Conservation (phyloP, 2,329 filamentous ascomycete genomes). For the Colletotrichum sp. region DNA sequence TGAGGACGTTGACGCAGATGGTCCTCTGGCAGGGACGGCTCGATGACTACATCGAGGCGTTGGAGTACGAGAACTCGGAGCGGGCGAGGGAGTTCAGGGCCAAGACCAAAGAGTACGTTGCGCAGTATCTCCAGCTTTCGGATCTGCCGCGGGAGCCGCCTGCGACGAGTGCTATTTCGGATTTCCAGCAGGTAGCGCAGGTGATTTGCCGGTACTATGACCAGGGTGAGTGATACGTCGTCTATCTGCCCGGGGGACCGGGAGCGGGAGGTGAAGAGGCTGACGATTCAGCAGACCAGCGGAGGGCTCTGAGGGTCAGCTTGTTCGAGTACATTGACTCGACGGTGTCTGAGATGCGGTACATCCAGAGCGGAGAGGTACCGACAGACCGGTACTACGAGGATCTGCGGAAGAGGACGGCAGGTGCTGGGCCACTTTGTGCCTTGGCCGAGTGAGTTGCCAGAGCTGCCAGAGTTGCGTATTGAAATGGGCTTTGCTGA, state of each 20-base stretch:
- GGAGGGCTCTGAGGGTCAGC: not conserved
- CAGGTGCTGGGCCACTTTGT: conserved; percentile 10
- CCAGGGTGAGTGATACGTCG: not conserved
- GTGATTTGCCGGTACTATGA: conserved; percentile 5
- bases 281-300: conserved; percentile 1
- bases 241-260: not conserved
- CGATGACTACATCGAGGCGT: conserved; percentile 17
- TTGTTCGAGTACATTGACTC: conserved; percentile 18
- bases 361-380: conserved; percentile 2
- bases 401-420: conserved; percentile 7
- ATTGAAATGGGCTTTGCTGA: not conserved
- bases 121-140: not conserved
- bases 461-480: too few relatives aligned
- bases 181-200: conserved; percentile 4
- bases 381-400: conserved; percentile 6
- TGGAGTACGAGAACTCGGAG: not conserved
- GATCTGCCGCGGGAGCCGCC: not conserved
- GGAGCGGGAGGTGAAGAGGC: not conserved
- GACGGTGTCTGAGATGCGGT: conserved; percentile 5
- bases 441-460: conserved; percentile 16
- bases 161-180: not conserved
- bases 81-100: conserved; percentile 1
- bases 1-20: conserved; percentile 1
- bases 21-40: conserved; percentile 19
- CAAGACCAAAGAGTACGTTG: conserved; percentile 6